phyloP scores from a whole-genome alignment of 1,284 basidiomycete genomes.

The Marasmius sp. region DNA sequence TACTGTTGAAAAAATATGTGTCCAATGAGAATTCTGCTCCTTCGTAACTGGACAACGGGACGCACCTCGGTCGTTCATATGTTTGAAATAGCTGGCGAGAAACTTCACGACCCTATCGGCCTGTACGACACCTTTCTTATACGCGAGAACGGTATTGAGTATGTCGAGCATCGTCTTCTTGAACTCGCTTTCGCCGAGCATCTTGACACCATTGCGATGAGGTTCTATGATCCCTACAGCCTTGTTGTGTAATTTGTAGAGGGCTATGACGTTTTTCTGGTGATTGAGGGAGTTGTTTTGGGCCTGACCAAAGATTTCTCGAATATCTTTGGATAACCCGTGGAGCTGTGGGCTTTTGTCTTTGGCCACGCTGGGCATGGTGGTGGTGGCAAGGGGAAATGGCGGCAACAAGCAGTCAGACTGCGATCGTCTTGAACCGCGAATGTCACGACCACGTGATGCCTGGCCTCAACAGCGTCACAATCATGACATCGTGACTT shows the following conservation, averaged over 20 bases:
- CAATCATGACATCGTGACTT: too few relatives aligned
- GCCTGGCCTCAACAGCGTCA: neutral
- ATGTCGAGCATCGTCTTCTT: slow-evolving; percentile 69
- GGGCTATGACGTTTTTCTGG: slow-evolving; percentile 81
- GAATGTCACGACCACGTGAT: neutral
- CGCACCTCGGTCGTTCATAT: slow-evolving; percentile 77
- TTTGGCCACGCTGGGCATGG: slow-evolving; percentile 1
- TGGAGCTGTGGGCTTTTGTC: neutral
- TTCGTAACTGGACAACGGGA: neutral
- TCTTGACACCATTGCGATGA: slow-evolving; percentile 28
- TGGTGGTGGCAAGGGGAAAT: neutral
- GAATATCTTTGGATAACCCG: slow-evolving; percentile 17
- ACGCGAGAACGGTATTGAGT: slow-evolving; percentile 63
- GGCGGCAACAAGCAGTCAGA: neutral
- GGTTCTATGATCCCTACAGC: slow-evolving; percentile 52
- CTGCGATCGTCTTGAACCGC: neutral
- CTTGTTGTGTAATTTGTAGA: slow-evolving; percentile 76
- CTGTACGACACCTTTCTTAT: slow-evolving; percentile 80
- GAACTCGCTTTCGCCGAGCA: slow-evolving; percentile 83
- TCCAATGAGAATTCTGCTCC: slow-evolving; percentile 2
- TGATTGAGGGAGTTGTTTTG: slow-evolving; percentile 80
- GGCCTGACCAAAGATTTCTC: slow-evolving; percentile 63
- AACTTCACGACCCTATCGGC: slow-evolving; percentile 89
- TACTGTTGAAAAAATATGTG: slow-evolving; percentile 21
- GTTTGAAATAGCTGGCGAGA: slow-evolving; percentile 78